These are phyloP conservation scores for Phytophthora pseudosyringae DNA, from an alignment of 352 stramenopile genomes.

Conservation along the genomic window DNA sequence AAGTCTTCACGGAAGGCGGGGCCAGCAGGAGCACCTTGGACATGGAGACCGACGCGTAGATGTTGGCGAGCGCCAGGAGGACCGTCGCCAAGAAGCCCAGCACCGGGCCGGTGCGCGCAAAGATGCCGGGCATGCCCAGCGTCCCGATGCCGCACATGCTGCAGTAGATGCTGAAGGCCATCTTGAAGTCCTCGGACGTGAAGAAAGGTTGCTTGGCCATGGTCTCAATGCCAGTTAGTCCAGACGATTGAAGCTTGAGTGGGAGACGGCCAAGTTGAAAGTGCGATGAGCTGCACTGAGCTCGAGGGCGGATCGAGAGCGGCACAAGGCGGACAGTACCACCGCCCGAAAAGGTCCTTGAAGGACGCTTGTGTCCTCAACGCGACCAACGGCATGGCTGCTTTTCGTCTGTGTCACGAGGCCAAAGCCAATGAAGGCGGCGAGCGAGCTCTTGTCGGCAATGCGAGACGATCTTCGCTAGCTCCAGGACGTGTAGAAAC, in stretches of 20 bases:
- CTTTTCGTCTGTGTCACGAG: constrained; percentile 18
- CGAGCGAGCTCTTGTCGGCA: constrained; percentile 8
- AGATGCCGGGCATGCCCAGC: constrained; percentile 65
- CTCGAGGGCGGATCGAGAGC: background rate
- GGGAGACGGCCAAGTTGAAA: constrained; percentile 18
- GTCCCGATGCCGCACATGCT: constrained; percentile 66
- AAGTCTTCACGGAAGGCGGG: constrained; percentile 24
- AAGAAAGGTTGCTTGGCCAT: constrained; percentile 41
- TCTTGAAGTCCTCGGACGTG: constrained; percentile 34
- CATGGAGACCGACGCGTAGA: constrained; percentile 38
- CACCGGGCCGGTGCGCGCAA: constrained; percentile 49
- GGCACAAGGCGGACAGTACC: constrained; percentile 2
- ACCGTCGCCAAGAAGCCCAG: constrained; percentile 46
- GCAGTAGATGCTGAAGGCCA: constrained; percentile 48
- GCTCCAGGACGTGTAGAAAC: constrained; percentile 19
- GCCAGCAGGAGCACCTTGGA: constrained; percentile 40
- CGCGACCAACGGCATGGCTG: constrained; percentile 15
- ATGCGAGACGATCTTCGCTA: background rate
- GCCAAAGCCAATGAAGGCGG: constrained; percentile 14
- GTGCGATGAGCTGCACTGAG: constrained; percentile 7
- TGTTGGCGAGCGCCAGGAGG: constrained; percentile 57
- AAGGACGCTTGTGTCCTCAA: constrained; percentile 13
- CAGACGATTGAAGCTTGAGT: constrained; percentile 13
- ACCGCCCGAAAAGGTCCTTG: constrained; percentile 14
- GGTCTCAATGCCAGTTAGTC: constrained; percentile 26